phyloP scores from a whole-genome alignment of 495 filamentous ascomycete species.

The Daldinia concentrica region DNA sequence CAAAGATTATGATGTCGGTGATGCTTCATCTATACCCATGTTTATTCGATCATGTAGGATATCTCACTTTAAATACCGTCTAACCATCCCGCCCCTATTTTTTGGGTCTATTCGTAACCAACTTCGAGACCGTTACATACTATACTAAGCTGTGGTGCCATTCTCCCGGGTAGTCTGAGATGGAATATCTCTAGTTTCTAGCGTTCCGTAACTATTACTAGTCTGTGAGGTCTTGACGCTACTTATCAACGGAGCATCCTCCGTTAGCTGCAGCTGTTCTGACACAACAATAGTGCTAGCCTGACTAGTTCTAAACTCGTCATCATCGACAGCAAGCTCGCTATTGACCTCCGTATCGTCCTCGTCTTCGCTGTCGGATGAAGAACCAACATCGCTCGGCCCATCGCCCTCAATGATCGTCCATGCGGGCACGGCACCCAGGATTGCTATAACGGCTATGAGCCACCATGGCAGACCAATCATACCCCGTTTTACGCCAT shows the following conservation, averaged over 20 bases:
- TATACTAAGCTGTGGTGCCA: background rate
- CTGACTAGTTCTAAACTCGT: constrained; percentile 14
- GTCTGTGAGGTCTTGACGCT: background rate
- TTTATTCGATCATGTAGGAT: background rate
- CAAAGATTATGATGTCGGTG: background rate
- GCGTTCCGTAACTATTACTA: constrained; percentile 18
- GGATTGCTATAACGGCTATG: constrained; percentile 63
- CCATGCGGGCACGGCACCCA: constrained; percentile 73
- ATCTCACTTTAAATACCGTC: background rate
- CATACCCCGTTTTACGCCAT: constrained; percentile 74
- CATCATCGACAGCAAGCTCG: constrained; percentile 5
- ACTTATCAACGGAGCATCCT: constrained; percentile 1
- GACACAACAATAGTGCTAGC: constrained; percentile 7
- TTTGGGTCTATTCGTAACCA: background rate
- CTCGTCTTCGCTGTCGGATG: constrained; percentile 51
- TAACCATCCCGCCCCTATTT: background rate
- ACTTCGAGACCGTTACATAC: background rate
- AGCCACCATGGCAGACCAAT: constrained; percentile 84
- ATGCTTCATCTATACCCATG: background rate
- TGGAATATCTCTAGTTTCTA: background rate
- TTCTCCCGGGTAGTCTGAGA: background rate
- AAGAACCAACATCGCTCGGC: constrained; percentile 56
- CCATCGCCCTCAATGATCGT: constrained; percentile 81
- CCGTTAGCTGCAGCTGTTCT: constrained; percentile 2
- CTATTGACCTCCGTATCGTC: constrained; percentile 42